phyloP scores from a whole-genome alignment of 768 basidiomycete species.

The Boletus huronensis region DNA sequence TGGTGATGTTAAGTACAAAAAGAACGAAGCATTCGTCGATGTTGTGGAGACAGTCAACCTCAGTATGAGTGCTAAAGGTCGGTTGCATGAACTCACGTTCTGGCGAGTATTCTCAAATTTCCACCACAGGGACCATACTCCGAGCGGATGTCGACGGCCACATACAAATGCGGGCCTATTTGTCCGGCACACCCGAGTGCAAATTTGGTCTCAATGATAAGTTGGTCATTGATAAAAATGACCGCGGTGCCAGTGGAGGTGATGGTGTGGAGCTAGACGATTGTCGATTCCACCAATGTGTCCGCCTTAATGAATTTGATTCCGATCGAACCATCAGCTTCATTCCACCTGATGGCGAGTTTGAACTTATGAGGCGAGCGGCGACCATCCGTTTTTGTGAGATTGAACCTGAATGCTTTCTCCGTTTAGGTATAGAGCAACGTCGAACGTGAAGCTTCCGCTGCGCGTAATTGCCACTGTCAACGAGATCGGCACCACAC shows the following conservation, averaged over 20 bases:
- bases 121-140: slow-evolving; percentile 68
- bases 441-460: slow-evolving; percentile 94
- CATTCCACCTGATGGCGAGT: slow-evolving; percentile 97
- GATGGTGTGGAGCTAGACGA: slow-evolving; percentile 96
- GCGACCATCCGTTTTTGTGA: neutral
- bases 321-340: slow-evolving; percentile 92
- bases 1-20: slow-evolving; percentile 96
- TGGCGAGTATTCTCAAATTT: neutral
- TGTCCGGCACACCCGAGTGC: slow-evolving; percentile 96
- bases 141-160: slow-evolving; percentile 98
- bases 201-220: slow-evolving; percentile 99
- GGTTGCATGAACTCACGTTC: neutral
- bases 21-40: slow-evolving; percentile 99
- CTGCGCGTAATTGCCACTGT: slow-evolving; percentile 87
- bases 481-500: slow-evolving; percentile 86
- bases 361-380: slow-evolving; percentile 91
- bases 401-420: neutral
- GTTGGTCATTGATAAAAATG: slow-evolving; percentile 86
- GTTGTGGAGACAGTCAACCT: slow-evolving; percentile 96
- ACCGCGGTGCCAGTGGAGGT: slow-evolving; percentile 45
- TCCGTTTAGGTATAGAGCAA: slow-evolving; percentile 79
- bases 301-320: slow-evolving; percentile 92
- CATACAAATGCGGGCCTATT: slow-evolving; percentile 96
- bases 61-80: slow-evolving; percentile 94
- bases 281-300: slow-evolving; percentile 98